Conservation (phyloP, 2,329 filamentous ascomycete genomes). For the Phyllosticta citribraziliensis region DNA sequence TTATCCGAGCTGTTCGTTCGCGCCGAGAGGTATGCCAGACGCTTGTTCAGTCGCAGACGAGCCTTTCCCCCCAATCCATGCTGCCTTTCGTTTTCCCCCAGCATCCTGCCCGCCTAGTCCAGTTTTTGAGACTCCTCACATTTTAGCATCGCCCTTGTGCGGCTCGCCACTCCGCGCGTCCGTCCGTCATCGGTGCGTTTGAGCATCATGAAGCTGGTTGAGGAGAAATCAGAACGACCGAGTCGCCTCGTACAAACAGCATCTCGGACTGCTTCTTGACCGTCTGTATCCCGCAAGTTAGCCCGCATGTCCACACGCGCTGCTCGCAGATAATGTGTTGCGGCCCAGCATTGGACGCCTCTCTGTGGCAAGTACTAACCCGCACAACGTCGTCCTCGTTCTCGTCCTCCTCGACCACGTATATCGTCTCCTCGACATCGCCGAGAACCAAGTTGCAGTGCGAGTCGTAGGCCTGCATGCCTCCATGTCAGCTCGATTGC, state of each 20-base stretch:
- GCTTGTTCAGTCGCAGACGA: not conserved
- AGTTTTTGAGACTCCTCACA: not conserved
- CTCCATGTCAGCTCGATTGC: not conserved
- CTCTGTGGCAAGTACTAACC: not conserved
- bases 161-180: not conserved
- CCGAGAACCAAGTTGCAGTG: slow-evolving; percentile 96
- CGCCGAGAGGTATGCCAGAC: not conserved
- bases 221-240: slow-evolving; percentile 40
- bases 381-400: slow-evolving; percentile 51
- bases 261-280: slow-evolving; percentile 97
- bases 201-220: slow-evolving; percentile 14
- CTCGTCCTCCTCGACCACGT: slow-evolving; percentile 81
- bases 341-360: not conserved
- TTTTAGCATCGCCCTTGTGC: not conserved
- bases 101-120: not conserved
- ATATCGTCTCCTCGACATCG: slow-evolving; percentile 96
- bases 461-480: slow-evolving; percentile 79
- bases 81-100: not conserved
- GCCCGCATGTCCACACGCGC: not conserved
- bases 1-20: not conserved
- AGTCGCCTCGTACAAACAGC: slow-evolving; percentile 76
- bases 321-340: not conserved
- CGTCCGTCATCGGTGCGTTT: not conserved
- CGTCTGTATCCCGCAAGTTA: slow-evolving; percentile 47
- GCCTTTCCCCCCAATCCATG: not conserved